Percentiles rank a stretch among this genome's conserved stretches.
These are phyloP conservation scores for Suillus variegatus DNA, from an alignment of 768 basidiomycete species.

Conservation along the genomic window DNA sequence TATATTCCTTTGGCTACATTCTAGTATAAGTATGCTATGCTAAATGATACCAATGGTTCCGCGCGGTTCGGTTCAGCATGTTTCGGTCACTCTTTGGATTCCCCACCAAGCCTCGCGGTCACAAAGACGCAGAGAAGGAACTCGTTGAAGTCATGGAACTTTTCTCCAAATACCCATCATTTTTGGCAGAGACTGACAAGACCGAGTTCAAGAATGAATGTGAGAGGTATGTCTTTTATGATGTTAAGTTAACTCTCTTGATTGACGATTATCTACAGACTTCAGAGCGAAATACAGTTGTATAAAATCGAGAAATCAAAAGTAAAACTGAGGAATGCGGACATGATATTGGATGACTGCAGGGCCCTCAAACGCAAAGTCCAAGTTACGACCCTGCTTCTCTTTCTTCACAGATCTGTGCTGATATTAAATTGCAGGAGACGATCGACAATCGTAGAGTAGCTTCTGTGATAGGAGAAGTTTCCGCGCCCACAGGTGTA, in stretches of 20 bases:
- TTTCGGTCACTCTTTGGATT: neutral
- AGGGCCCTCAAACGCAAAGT: constrained; percentile 4
- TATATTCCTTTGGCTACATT: neutral
- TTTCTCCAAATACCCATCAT: neutral
- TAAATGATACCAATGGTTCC: neutral
- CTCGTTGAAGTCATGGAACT: neutral
- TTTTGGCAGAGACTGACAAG: neutral
- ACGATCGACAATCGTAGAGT: neutral
- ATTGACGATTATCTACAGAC: neutral
- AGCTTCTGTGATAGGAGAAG: neutral
- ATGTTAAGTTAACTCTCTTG: neutral
- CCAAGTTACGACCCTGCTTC: neutral
- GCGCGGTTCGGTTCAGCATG: neutral
- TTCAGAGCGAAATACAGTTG: neutral
- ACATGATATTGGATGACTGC: neutral
- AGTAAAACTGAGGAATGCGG: neutral
- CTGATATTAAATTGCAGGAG: neutral
- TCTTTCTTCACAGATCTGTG: neutral
- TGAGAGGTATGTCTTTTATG: neutral
- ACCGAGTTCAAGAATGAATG: neutral
- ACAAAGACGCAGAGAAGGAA: constrained; percentile 2
- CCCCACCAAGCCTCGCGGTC: neutral
- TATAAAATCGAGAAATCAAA: neutral
- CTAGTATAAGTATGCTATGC: constrained; percentile 2
- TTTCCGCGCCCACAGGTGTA: neutral